Evolutionary conservation across 176 grass and related monocot genomes (phyloP), one percentile per base, ranked within the genome.

Genomic region (Aegilops bicornis): DNA sequence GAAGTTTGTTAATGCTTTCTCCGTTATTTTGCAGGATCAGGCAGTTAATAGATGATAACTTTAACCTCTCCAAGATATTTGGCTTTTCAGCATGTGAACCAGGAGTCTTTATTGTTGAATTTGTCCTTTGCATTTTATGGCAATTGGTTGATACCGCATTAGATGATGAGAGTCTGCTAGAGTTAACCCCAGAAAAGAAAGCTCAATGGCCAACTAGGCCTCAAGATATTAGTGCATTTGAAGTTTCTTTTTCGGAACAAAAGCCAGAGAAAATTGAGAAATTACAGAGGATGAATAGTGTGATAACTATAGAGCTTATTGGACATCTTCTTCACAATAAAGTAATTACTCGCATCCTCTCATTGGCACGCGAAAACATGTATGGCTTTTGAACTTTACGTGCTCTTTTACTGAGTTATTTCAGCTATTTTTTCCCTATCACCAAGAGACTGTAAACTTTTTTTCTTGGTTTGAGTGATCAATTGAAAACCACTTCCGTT

Each of bases 331-430:
- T 98, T 73, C 80, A 79, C 60, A 88, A 98, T 73, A 98, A 95
- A 98, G 96, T 94, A 98, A 91, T 91, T 92, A 95, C 93, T 93
- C 74, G 83, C 66, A 91, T 98, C 84, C 96, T 98, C 75, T 87
- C 91, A 85, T 89, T 98, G 96, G 96, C 96, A 92, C 88, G 88
- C 39, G 89, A 88, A 92, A 94, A 93, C 96, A 98, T 98, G 96
- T 98, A 98, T 89, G 96, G 5, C 50, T 87, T 94, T 86, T 87
- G 84, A 87, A 91, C 88, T 88, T 91, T 3, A 69, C 7, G 33
- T 86, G 84, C 70, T 85, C 76, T 61, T 68, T 64, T 82, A 79
- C 52, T 73, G 31, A 77, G 70, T 86, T 59, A 59, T 22, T 85
- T 80, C 48, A 81, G 88, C 70, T 77, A 4, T 86, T 59, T 84